phyloP scores from a whole-genome alignment of 2,329 filamentous ascomycete genomes.

The Macrophomina tecta region DNA sequence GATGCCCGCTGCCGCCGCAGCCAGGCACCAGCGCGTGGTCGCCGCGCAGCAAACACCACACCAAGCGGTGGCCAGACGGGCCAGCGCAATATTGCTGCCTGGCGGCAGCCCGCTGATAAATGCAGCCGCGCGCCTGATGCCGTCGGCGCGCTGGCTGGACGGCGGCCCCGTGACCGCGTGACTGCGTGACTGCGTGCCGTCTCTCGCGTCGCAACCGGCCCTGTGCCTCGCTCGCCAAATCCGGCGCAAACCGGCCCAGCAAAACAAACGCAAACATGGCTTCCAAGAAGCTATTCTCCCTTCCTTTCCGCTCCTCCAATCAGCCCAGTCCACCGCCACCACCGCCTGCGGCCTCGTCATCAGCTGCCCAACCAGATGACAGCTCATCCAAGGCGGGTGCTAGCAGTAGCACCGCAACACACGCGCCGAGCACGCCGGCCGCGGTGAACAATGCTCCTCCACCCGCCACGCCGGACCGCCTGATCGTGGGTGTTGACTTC shows the following conservation, averaged over 20 bases:
- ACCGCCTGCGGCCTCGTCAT: neutral
- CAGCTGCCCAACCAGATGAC: neutral
- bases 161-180: conserved; percentile 7
- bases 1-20: neutral
- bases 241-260: neutral
- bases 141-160: neutral
- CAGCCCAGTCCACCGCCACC: neutral
- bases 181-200: neutral
- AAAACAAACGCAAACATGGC: neutral
- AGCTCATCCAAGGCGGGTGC: conserved; percentile 1
- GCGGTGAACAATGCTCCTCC: conserved; percentile 12
- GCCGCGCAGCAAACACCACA: neutral
- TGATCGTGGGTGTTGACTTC: conserved; percentile 82
- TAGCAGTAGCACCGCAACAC: neutral
- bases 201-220: neutral
- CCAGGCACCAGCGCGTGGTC: neutral
- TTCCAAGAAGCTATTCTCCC: neutral
- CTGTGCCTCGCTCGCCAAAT: neutral
- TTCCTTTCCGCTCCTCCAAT: neutral
- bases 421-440: conserved; percentile 1
- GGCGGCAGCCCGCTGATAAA: neutral
- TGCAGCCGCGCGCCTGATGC: neutral
- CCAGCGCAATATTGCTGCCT: conserved; percentile 3
- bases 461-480: conserved; percentile 58
- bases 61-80: neutral